Evolutionary conservation across 768 basidiomycete species (phyloP).

Genomic region (Boletus rubroflammeus): DNA sequence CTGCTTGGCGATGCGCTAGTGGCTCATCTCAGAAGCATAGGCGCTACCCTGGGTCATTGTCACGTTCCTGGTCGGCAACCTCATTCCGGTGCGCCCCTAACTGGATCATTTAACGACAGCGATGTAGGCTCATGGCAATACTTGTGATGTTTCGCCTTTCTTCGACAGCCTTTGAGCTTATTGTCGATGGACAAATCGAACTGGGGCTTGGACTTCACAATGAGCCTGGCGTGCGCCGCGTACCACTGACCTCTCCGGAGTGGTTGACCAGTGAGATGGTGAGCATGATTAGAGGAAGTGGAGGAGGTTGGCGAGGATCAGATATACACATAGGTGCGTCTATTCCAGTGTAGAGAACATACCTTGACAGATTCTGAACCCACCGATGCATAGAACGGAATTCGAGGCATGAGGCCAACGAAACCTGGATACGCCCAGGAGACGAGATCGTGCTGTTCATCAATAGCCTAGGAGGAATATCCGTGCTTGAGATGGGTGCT

Average conservation of each 20-base stretch:
- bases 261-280: constrained; percentile 31
- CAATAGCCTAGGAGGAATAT: constrained; percentile 55
- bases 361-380: neutral
- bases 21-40: constrained; percentile 33
- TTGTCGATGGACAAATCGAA: constrained; percentile 25
- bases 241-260: constrained; percentile 18
- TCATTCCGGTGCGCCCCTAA: constrained; percentile 8
- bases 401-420: neutral
- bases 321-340: constrained; percentile 6
- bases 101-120: neutral
- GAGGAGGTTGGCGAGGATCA: constrained; percentile 12
- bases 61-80: constrained; percentile 48
- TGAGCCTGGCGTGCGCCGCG: constrained; percentile 40
- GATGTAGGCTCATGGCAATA: neutral
- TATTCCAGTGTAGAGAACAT: neutral
- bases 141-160: neutral
- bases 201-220: constrained; percentile 57
- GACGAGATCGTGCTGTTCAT: constrained; percentile 43
- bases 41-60: constrained; percentile 49
- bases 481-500: constrained; percentile 51
- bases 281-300: constrained; percentile 16
- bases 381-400: neutral
- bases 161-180: constrained; percentile 3
- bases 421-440: constrained; percentile 17
- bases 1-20: constrained; percentile 33